Base-by-base conservation (phyloP, 2,329 filamentous ascomycete species). In the Dactylellina haptotyla region DNA sequence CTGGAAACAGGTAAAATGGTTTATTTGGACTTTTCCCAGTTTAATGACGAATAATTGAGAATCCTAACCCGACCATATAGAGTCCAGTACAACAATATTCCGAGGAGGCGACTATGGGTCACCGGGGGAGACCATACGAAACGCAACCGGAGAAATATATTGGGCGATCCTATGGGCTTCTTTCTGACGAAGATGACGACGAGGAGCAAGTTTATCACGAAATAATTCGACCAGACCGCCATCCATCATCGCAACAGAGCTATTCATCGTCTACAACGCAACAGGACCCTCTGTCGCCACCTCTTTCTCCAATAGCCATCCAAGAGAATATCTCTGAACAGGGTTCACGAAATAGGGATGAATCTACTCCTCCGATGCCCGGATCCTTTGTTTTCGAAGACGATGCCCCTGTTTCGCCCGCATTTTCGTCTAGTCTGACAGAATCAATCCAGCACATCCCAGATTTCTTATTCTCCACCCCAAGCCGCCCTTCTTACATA, bases 361-460 rank as follows among this genome's bases (percentile, higher is more conserved):
- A 66, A 14, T 50, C 25, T 16, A 51, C 25, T 0, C 70, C 30
- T 12, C 54, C 50, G 14, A 74, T 74, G 70, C 70, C 70, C 4
- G 70, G 70, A 1, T 74, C 70, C 4, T 74, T 74, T 37, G 50
- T 74, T n/a, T 74, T 74, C n/a, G 70, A 74, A 45, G 62, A 62
- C 10, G 70, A 74, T 1, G 28, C 26, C 34, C 70, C 70, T 16
- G 26, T 32, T 30, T 74, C 70, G 4, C 70, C 70, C 3, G 14
- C 62, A 1, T 74, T 74, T 39, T 74, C 70, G 23, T 73, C 61
- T 12, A 56, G 54, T 6, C 23, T 66, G 6, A 62, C 48, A 16
- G 70, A 74, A 28, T 67, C 70, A 12, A 62, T 61, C 16, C 63
- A 54, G 53, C 56, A 50, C n/a, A 46, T 67, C 10, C 20, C 56